Evolutionary conservation across 1,284 basidiomycete genomes (phyloP).

Genomic region (Tilletia setariae): DNA sequence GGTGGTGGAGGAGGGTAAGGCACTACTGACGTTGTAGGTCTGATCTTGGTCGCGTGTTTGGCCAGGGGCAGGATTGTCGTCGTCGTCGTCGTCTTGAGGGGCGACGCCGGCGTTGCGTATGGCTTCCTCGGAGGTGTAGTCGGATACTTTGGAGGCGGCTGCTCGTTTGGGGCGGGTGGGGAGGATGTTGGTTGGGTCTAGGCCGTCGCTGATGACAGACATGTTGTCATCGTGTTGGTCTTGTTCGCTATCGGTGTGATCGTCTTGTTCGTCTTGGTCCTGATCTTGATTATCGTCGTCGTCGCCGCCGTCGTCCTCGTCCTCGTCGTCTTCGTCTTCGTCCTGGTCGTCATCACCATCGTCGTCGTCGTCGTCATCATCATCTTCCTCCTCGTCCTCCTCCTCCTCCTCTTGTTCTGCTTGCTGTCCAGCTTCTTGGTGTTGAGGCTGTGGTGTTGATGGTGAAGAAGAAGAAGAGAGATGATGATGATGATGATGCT

Average conservation of each 20-base stretch:
- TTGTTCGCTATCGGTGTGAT: no score
- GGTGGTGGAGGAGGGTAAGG: no score
- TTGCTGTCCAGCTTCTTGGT: no score
- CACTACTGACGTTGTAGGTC: constrained; percentile 2
- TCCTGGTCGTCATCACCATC: constrained; percentile 32
- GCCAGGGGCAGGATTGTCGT: background rate
- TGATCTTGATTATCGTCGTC: constrained; percentile 21
- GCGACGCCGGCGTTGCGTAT: constrained; percentile 10
- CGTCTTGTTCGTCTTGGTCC: constrained; percentile 19
- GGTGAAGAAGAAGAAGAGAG: no score
- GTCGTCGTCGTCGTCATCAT: constrained; percentile 37
- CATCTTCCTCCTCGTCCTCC: constrained; percentile 31
- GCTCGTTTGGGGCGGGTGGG: background rate
- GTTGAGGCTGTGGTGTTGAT: no score
- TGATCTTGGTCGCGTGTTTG: background rate
- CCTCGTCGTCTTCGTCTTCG: constrained; percentile 35
- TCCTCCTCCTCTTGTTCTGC: constrained; percentile 1
- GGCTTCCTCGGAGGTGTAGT: constrained; percentile 7
- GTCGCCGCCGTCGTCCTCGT: constrained; percentile 27
- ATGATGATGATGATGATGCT: no score
- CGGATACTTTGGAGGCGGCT: background rate
- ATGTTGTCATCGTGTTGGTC: constrained; percentile 23
- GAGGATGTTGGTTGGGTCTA: constrained; percentile 21
- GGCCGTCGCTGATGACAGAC: constrained; percentile 27
- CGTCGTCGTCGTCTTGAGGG: background rate